Conservation (phyloP, 1,284 basidiomycete species). For the Ceratobasidium sp. region DNA sequence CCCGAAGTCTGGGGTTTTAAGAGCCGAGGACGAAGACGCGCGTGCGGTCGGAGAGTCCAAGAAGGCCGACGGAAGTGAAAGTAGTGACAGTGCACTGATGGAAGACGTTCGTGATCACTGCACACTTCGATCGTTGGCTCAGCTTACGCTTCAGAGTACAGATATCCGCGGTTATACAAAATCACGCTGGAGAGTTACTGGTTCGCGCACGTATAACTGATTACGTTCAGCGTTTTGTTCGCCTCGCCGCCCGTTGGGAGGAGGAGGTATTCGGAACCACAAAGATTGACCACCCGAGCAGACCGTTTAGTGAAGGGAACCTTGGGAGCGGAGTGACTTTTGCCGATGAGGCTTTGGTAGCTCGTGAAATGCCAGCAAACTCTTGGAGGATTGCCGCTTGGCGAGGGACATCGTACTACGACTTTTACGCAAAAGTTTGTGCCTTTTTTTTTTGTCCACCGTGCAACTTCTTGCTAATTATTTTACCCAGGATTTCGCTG, state of each 20-base stretch:
- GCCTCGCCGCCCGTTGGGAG: conserved; percentile 79
- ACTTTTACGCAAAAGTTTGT: conserved; percentile 63
- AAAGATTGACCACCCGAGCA: conserved; percentile 65
- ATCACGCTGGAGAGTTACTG: conserved; percentile 78
- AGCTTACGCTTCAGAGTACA: conserved; percentile 10
- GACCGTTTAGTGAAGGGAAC: conserved; percentile 49
- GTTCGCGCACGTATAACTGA: conserved; percentile 82
- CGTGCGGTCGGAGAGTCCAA: conserved; percentile 25
- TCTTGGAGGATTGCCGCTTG: conserved; percentile 80
- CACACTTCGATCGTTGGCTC: background rate
- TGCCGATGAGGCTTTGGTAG: conserved; percentile 63
- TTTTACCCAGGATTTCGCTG: conserved; percentile 61
- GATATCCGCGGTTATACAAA: conserved; percentile 64
- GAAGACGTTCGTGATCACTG: conserved; percentile 74
- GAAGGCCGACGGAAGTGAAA: conserved; percentile 28
- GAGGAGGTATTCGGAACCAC: conserved; percentile 69
- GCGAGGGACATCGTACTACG: conserved; percentile 72
- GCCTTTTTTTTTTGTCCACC: background rate
- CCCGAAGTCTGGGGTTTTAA: conserved; percentile 20
- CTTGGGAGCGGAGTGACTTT: conserved; percentile 75
- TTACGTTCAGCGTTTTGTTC: conserved; percentile 75
- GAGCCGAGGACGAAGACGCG: conserved; percentile 33
- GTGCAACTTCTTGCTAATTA: conserved; percentile 27
- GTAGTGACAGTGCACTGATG: conserved; percentile 76
- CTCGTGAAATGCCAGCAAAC: conserved; percentile 70